Evolutionary conservation across 768 basidiomycete species (phyloP).

Genomic region (Kwoniella botswanensis): DNA sequence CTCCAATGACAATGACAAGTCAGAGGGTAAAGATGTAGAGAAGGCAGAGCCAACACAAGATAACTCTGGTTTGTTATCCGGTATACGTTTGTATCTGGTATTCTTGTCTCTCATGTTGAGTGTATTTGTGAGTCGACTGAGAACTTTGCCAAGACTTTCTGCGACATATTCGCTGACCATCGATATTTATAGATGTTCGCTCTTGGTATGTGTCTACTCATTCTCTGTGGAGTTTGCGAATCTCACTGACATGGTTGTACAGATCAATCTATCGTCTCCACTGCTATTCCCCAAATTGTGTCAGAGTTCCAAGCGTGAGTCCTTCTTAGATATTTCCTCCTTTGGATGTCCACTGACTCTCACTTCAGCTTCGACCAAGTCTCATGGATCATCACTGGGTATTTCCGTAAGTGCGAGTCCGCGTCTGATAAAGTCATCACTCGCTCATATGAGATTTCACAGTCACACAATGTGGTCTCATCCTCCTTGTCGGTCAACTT

Average conservation of each 20-base stretch:
- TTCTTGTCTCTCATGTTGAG: constrained; percentile 42
- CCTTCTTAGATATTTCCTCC: neutral
- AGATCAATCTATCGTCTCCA: constrained; percentile 53
- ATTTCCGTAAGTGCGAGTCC: constrained; percentile 31
- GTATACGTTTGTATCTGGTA: constrained; percentile 37
- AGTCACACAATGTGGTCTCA: constrained; percentile 54
- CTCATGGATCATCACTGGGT: constrained; percentile 49
- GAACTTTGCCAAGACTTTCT: neutral
- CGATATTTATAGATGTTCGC: constrained; percentile 24
- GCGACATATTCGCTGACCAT: neutral
- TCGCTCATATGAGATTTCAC: neutral
- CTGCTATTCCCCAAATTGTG: constrained; percentile 48
- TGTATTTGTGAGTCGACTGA: constrained; percentile 33
- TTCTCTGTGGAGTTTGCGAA: neutral
- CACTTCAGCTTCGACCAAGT: constrained; percentile 41
- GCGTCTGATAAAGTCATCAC: neutral
- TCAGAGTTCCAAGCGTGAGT: constrained; percentile 40
- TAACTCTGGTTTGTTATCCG: constrained; percentile 26
- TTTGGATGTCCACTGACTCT: neutral
- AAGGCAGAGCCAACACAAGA: constrained; percentile 3
- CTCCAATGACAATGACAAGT: constrained; percentile 14
- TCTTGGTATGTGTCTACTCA: constrained; percentile 16
- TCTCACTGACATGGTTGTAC: neutral
- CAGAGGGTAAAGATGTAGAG: constrained; percentile 15
- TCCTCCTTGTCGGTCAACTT: constrained; percentile 55